A percentile compares a stretch with the other conserved stretches of the same genome.
Conservation (phyloP, 495 filamentous ascomycete genomes). For the Physcia stellaris region DNA sequence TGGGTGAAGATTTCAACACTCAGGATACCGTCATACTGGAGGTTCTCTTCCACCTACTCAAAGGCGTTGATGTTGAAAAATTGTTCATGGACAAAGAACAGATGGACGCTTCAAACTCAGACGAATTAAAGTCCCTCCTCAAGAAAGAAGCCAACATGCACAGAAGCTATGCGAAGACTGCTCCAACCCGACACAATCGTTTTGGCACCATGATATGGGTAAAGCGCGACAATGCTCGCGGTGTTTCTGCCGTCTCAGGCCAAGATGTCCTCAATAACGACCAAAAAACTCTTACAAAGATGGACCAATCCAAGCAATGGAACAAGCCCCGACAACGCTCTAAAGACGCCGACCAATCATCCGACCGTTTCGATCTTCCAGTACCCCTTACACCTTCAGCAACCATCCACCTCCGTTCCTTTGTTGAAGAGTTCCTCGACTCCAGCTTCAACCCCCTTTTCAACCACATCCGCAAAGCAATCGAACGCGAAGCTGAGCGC, state of each 20-base stretch:
- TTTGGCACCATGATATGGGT: conserved; percentile 99
- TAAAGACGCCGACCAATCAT: conserved; percentile 47
- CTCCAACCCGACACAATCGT: conserved; percentile 78
- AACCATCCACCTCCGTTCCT: conserved; percentile 56
- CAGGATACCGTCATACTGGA: conserved; percentile 82
- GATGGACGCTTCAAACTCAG: conserved; percentile 45
- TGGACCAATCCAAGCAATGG: conserved; percentile 87
- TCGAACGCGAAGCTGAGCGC: conserved; percentile 84
- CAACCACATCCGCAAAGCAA: conserved; percentile 67
- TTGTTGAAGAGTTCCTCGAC: conserved; percentile 91
- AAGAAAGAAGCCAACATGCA: conserved; percentile 70
- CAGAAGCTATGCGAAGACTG: conserved; percentile 60
- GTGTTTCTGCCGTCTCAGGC: conserved; percentile 73
- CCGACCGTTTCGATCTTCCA: conserved; percentile 61
- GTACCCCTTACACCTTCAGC: conserved; percentile 53
- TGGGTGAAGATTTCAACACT: conserved; percentile 80
- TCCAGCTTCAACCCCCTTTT: conserved; percentile 94
- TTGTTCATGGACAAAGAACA: conserved; percentile 73
- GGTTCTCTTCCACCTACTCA: conserved; percentile 79
- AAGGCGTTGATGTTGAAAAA: conserved; percentile 74
- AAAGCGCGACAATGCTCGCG: conserved; percentile 64
- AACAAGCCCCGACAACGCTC: conserved; percentile 58
- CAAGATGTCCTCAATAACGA: conserved; percentile 67
- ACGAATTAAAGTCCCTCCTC: conserved; percentile 63
- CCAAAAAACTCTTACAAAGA: conserved; percentile 62